These are phyloP conservation scores for Cruciata laevipes DNA, from an alignment of 257 asterid genomes.

Conservation along the genomic window DNA sequence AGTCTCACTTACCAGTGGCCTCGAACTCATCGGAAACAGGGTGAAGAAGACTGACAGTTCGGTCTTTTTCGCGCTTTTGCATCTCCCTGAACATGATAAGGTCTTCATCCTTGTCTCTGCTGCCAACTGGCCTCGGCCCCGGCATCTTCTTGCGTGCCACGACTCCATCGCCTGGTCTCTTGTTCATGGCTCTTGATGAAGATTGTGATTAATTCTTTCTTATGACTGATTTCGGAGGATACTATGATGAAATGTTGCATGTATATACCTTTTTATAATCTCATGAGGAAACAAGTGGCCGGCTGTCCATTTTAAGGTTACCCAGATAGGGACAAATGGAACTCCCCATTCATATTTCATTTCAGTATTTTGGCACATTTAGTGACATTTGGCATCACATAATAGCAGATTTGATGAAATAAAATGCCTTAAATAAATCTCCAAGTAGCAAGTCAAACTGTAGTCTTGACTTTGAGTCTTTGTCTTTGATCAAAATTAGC, in stretches of 20 bases:
- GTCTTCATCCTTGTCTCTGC: constrained; percentile 60
- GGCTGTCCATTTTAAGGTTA: constrained; percentile 13
- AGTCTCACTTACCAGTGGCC: constrained; percentile 33
- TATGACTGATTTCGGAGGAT: neutral
- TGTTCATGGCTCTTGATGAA: constrained; percentile 18
- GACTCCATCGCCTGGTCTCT: constrained; percentile 20
- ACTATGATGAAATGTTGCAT: neutral
- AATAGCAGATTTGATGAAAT: neutral
- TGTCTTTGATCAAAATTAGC: neutral
- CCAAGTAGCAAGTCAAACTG: neutral
- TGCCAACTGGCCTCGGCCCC: constrained; percentile 1
- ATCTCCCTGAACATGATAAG: constrained; percentile 57
- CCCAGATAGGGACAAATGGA: constrained; percentile 1
- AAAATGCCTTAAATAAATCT: neutral
- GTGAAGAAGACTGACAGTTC: constrained; percentile 48
- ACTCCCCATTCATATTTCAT: neutral
- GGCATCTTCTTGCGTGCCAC: constrained; percentile 7
- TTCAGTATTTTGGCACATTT: constrained; percentile 1
- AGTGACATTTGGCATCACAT: constrained; percentile 15
- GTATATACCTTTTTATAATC: neutral
- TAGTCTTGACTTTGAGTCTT: neutral
- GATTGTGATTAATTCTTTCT: neutral
- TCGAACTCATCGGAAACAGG: constrained; percentile 65
- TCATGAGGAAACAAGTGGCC: constrained; percentile 12
- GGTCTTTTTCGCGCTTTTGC: constrained; percentile 47